Base-by-base conservation (phyloP, 2,329 filamentous ascomycete genomes). In the Diplodia intermedia region DNA sequence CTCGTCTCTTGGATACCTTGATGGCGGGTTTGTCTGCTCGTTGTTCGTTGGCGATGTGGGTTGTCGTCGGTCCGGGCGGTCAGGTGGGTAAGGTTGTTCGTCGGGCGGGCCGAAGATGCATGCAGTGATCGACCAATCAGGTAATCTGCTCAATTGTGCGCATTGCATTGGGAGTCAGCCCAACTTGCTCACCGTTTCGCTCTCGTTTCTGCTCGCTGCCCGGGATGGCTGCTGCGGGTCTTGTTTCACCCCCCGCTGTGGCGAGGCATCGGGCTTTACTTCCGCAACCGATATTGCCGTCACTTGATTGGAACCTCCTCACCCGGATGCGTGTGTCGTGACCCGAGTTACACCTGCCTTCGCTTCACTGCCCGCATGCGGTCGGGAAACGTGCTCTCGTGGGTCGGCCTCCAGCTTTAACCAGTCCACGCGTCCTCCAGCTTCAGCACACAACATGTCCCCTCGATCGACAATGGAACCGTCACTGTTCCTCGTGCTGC, bases 71-170 rank as follows among this genome's bases (percentile, higher is more conserved):
- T n/a, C 54, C 14, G 33, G 31, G 31, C 54, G 54, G 33, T 36
- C 31, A 31, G n/a, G 26, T 18, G 11, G 29, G 29, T 31, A 3
- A 3, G 31, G 31, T 33, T 55, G 8, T 26, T 26, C 2, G 23
- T 26, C 18, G 53, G 29, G 0, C 53, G 50, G 23, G 15, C 43
- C 43, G 15, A 20, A 36, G 15, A n/a, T 33, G 31, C 1, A 33
- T 7, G 43, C 20, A 49, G 52, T 4, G 26, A 14, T 15, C 14
- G 20, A 26, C 60, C 60, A 52, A 62, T 62, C 60, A 38, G 18
- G 43, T 52, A 63, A 63, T 52, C 29, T 63, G 60, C 60, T 63
- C 60, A 52, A 63, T 63, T 43, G 60, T 52, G 60, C 60, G 60
- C 60, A 52, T 2, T 3, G 7, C 1, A 40, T 2, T 4, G 12